Conservation (phyloP, 2,329 filamentous ascomycete genomes). For the Beauveria bassiana region DNA sequence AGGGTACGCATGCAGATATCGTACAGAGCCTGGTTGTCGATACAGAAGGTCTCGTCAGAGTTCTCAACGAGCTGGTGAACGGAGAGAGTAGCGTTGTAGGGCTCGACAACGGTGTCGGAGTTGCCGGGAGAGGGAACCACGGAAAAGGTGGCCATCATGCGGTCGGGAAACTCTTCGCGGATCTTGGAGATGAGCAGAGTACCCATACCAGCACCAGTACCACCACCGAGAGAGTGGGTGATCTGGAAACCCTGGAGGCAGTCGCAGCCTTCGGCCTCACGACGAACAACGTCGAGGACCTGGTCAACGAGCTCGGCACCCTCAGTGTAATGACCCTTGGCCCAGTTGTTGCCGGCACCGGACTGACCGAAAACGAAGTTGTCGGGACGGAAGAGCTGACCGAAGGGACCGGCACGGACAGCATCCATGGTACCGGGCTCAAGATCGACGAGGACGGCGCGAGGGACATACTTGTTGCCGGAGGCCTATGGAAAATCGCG, state of each 20-base stretch:
- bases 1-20: slow-evolving; percentile 99
- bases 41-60: slow-evolving; percentile 99
- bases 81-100: slow-evolving; percentile 98
- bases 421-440: slow-evolving; percentile 99
- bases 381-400: slow-evolving; percentile 98
- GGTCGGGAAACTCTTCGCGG: slow-evolving; percentile 99
- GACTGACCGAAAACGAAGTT: slow-evolving; percentile 99
- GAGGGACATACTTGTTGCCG: slow-evolving; percentile 98
- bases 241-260: slow-evolving; percentile 99
- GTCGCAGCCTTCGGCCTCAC: slow-evolving; percentile 97
- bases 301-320: slow-evolving; percentile 98
- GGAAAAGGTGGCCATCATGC: slow-evolving; percentile 99
- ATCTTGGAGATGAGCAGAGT: slow-evolving; percentile 99
- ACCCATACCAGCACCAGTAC: slow-evolving; percentile 99
- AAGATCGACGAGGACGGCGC: slow-evolving; percentile 97
- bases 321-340: slow-evolving; percentile 99
- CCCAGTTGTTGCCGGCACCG: slow-evolving; percentile 99
- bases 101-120: slow-evolving; percentile 98
- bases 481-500: slow-evolving; percentile 55
- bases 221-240: slow-evolving; percentile 99
- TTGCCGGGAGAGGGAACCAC: slow-evolving; percentile 99
- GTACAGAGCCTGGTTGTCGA: slow-evolving; percentile 99
- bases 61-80: slow-evolving; percentile 99
- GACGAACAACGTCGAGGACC: slow-evolving; percentile 95
- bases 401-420: slow-evolving; percentile 95